phyloP scores from a whole-genome alignment of 2,329 filamentous ascomycete genomes.

The Phyllosticta ampelicida region DNA sequence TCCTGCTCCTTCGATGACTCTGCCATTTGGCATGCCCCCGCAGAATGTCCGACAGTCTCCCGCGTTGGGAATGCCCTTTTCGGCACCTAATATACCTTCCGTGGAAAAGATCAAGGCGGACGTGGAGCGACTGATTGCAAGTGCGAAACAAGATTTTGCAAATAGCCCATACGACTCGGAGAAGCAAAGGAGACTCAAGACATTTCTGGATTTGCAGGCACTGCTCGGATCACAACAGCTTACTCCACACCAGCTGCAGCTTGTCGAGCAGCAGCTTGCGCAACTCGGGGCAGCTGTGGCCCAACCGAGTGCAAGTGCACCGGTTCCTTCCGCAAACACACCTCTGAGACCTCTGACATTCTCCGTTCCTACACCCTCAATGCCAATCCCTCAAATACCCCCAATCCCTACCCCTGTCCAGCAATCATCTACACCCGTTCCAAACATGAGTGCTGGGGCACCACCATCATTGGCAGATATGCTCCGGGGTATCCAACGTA shows the following conservation, averaged over 20 bases:
- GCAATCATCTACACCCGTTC: slow-evolving; percentile 17
- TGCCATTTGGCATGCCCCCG: slow-evolving; percentile 8
- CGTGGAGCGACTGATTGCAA: slow-evolving; percentile 65
- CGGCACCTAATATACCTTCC: slow-evolving; percentile 33
- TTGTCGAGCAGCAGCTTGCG: slow-evolving; percentile 76
- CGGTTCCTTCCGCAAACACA: slow-evolving; percentile 20
- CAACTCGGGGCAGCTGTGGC: slow-evolving; percentile 43
- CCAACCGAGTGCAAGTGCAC: slow-evolving; percentile 13
- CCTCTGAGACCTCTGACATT: slow-evolving; percentile 19
- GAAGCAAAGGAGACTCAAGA: slow-evolving; percentile 69
- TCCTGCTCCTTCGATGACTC: slow-evolving; percentile 21
- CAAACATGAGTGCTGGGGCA: slow-evolving; percentile 16
- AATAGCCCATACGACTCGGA: slow-evolving; percentile 64
- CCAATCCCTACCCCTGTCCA: slow-evolving; percentile 14
- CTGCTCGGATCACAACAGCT: slow-evolving; percentile 69
- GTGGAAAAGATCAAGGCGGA: slow-evolving; percentile 68
- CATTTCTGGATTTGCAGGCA: slow-evolving; percentile 73
- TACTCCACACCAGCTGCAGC: slow-evolving; percentile 68
- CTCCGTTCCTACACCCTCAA: slow-evolving; percentile 16
- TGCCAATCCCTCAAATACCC: slow-evolving; percentile 15
- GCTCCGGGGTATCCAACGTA: slow-evolving; percentile 2
- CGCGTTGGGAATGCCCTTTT: slow-evolving; percentile 15
- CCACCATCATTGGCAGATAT: slow-evolving; percentile 14
- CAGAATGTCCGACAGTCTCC: slow-evolving; percentile 11
- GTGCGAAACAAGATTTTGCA: slow-evolving; percentile 62